Evolutionary conservation across 176 grass and related monocot genomes (phyloP).

Genomic region (Melocanna baccifera): DNA sequence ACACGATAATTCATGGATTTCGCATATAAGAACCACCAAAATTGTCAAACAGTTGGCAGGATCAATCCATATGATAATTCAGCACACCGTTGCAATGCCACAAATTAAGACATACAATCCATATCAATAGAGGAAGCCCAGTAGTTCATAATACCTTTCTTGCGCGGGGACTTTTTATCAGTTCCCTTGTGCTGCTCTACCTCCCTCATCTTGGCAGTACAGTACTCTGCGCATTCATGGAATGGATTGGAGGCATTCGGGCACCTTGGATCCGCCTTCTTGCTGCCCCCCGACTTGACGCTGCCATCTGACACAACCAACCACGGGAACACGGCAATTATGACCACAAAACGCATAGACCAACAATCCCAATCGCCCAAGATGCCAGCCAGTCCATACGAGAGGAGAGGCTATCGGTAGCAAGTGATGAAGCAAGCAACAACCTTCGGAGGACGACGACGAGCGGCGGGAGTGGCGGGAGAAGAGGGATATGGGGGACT

Average conservation of each 20-base stretch:
- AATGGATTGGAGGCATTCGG: constrained; percentile 61
- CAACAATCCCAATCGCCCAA: not conserved
- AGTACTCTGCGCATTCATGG: constrained; percentile 68
- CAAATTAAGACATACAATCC: not conserved
- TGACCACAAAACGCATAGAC: not conserved
- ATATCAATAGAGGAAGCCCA: not conserved
- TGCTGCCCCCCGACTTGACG: constrained; percentile 24
- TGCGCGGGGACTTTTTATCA: constrained; percentile 4
- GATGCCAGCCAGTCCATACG: not conserved
- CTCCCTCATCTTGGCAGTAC: constrained; percentile 44
- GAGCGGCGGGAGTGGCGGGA: constrained; percentile 53
- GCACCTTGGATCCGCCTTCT: constrained; percentile 58
- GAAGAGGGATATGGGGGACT: constrained; percentile 51
- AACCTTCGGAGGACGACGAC: constrained; percentile 54
- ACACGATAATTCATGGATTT: not conserved
- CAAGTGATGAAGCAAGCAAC: not conserved
- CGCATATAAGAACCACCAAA: not conserved
- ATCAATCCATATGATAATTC: not conserved
- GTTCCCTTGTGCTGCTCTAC: constrained; percentile 25
- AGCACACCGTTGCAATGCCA: not conserved
- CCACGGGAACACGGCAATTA: not conserved
- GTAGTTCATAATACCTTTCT: constrained; percentile 27
- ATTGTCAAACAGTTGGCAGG: not conserved
- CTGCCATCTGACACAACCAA: constrained; percentile 34
- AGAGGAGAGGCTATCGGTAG: not conserved